Percentiles rank a stretch among this genome's conserved stretches.
Evolutionary conservation across 306 rosid species (phyloP).

Genomic region (Pachyrhizus erosus): DNA sequence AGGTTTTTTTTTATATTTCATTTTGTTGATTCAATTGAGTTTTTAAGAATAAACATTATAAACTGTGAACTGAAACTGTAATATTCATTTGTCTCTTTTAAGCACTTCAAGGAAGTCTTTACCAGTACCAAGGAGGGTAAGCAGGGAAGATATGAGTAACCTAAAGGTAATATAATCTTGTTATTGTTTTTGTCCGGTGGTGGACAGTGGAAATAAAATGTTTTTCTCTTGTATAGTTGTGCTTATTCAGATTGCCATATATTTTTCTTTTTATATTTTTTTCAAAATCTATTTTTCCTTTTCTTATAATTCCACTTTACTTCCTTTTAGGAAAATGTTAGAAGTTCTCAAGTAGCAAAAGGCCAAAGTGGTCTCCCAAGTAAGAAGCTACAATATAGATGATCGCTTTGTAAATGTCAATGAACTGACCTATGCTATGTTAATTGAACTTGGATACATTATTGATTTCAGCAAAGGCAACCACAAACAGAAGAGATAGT

Average conservation of each 20-base stretch:
- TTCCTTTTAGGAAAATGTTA: slow-evolving; percentile 62
- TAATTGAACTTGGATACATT: slow-evolving; percentile 34
- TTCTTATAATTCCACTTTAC: slow-evolving; percentile 36
- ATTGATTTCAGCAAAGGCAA: slow-evolving; percentile 59
- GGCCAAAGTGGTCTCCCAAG: slow-evolving; percentile 53
- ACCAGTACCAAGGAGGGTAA: slow-evolving; percentile 63
- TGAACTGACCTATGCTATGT: not conserved
- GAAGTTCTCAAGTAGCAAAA: slow-evolving; percentile 50
- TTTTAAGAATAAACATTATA: slow-evolving; percentile 42
- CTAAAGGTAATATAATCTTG: slow-evolving; percentile 55
- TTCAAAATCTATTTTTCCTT: slow-evolving; percentile 12
- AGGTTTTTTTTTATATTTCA: slow-evolving; percentile 53
- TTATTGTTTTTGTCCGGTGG: slow-evolving; percentile 10
- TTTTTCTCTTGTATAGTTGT: not conserved
- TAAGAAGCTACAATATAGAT: slow-evolving; percentile 44
- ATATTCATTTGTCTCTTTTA: slow-evolving; percentile 40
- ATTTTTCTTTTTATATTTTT: not conserved
- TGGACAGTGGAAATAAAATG: slow-evolving; percentile 3
- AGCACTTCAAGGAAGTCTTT: slow-evolving; percentile 72
- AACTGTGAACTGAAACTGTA: slow-evolving; percentile 36
- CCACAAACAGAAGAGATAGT: slow-evolving; percentile 50
- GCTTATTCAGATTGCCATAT: slow-evolving; percentile 23
- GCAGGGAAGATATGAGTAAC: slow-evolving; percentile 48
- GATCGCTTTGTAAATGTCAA: slow-evolving; percentile 31
- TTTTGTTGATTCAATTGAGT: slow-evolving; percentile 6